These are phyloP conservation scores for Colletotrichum sp. DNA, from an alignment of 2,329 filamentous ascomycete genomes.

Conservation along the genomic window DNA sequence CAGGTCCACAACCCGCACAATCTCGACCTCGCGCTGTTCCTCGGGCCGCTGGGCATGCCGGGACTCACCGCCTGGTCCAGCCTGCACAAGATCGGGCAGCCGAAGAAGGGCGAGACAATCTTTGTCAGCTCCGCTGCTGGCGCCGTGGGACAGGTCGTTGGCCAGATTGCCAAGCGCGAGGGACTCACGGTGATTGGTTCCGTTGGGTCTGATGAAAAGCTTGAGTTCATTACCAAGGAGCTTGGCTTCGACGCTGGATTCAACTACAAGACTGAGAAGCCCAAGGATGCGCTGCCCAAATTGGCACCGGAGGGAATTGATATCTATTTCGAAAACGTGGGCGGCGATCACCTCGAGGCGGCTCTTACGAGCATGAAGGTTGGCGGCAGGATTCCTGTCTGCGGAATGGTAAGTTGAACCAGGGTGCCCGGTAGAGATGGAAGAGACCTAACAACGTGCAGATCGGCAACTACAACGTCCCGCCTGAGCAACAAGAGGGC, in stretches of 20 bases:
- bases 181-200: slow-evolving; percentile 83
- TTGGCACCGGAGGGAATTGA: slow-evolving; percentile 82
- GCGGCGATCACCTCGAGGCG: slow-evolving; percentile 56
- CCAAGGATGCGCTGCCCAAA: slow-evolving; percentile 69
- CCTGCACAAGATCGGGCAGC: slow-evolving; percentile 67
- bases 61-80: slow-evolving; percentile 75
- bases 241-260: slow-evolving; percentile 68
- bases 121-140: slow-evolving; percentile 82
- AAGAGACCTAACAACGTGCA: background rate
- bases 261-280: slow-evolving; percentile 87
- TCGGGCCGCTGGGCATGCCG: slow-evolving; percentile 69
- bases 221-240: slow-evolving; percentile 65
- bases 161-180: slow-evolving; percentile 82
- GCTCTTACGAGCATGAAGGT: slow-evolving; percentile 55
- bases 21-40: slow-evolving; percentile 69
- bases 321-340: slow-evolving; percentile 65
- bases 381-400: slow-evolving; percentile 69
- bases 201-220: slow-evolving; percentile 80
- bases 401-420: slow-evolving; percentile 62
- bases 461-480: slow-evolving; percentile 77
- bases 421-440: too few species aligned
- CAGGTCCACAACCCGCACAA: slow-evolving; percentile 70
- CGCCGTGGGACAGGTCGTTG: slow-evolving; percentile 84
- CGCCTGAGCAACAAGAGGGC: slow-evolving; percentile 60
- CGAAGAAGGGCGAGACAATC: slow-evolving; percentile 74